These are phyloP conservation scores for Cairneyella variabilis DNA, from an alignment of 495 filamentous ascomycete species.

Conservation along the genomic window DNA sequence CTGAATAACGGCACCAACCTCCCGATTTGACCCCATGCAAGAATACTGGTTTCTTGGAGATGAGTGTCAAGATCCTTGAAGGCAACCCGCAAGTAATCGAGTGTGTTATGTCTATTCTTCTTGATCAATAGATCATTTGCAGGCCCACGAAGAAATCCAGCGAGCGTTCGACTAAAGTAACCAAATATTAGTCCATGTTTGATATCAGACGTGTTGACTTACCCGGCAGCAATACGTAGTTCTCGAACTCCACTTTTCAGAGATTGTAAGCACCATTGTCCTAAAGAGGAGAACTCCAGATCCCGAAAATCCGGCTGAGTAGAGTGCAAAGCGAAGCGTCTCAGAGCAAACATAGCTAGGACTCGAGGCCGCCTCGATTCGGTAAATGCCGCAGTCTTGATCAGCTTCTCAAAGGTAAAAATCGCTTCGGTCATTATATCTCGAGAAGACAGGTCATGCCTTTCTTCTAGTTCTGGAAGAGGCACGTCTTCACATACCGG, in stretches of 20 bases:
- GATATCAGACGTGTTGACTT: no score
- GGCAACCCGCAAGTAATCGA: conserved; percentile 66
- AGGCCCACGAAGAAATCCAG: conserved; percentile 57
- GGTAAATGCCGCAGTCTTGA: conserved; percentile 52
- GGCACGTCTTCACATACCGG: conserved; percentile 32
- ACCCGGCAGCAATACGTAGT: conserved; percentile 71
- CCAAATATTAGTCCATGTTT: no score
- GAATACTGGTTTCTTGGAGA: conserved; percentile 77
- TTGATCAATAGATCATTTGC: conserved; percentile 40
- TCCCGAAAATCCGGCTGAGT: conserved; percentile 53
- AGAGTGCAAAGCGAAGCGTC: conserved; percentile 63
- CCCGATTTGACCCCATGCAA: conserved; percentile 77
- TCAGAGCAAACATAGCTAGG: conserved; percentile 66
- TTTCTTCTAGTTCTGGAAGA: conserved; percentile 13
- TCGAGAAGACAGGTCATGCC: conserved; percentile 33
- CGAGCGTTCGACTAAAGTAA: conserved; percentile 53
- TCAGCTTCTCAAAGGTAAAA: conserved; percentile 50
- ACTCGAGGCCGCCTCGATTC: conserved; percentile 61
- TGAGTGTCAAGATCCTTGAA: conserved; percentile 59
- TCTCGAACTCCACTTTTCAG: conserved; percentile 81
- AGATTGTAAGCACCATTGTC: conserved; percentile 76
- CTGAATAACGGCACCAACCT: conserved; percentile 26
- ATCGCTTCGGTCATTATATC: conserved; percentile 36
- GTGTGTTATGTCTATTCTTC: conserved; percentile 61
- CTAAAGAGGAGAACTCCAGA: conserved; percentile 59